Evolutionary conservation across 2,329 filamentous ascomycete genomes (phyloP), one percentile per base, ranked within the genome.

Genomic region (Aspergillus sp.): DNA sequence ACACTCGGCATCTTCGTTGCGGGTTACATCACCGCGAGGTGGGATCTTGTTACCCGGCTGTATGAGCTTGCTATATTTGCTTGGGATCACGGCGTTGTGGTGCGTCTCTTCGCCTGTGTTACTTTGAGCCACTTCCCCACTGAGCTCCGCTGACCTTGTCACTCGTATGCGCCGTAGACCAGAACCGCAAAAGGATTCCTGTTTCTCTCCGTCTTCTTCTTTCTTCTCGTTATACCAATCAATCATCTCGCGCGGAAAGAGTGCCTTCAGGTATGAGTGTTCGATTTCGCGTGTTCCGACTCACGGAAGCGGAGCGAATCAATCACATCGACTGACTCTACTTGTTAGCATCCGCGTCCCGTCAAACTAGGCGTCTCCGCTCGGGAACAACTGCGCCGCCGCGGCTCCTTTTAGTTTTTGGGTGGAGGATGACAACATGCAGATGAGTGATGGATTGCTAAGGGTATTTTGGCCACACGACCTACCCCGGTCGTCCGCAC

Each of bases 381-480:
- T 65, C 88, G 94, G 73, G 96, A 99, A 83, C 94, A 99, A 81
- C 83, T 99, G 71, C 89, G 93, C 79, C 90, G 95, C 72, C 88
- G 95, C 78, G 95, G 95, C 69, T 99, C 95, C 63, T 98, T 99
- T 79, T 98, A 86, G 85, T 65, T 68, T 41, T 69, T 61, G 43
- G 56, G 63, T 64, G 66, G 69, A 73, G 71, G 79, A 81, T 87
- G 84, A 80, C 82, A 87, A 83, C 77, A 89, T 89, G 86, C 82
- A 86, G 77, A 81, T 82, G 79, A 81, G 81, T 71, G 85, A 95
- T 91, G 93, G 91, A 74, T 84, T 98, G 83, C 92, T 98, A 89
- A 92, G 95, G 83, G 89, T 99, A 82, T 98, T 99, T 82, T 99
- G 95, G 95, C 96, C 95, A 72, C 91, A 91, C 73, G 93, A 96